Evolutionary conservation across 78 protist species (phyloP), one percentile per base, ranked within the genome.

Genomic region (Emiliania huxleyi): DNA sequence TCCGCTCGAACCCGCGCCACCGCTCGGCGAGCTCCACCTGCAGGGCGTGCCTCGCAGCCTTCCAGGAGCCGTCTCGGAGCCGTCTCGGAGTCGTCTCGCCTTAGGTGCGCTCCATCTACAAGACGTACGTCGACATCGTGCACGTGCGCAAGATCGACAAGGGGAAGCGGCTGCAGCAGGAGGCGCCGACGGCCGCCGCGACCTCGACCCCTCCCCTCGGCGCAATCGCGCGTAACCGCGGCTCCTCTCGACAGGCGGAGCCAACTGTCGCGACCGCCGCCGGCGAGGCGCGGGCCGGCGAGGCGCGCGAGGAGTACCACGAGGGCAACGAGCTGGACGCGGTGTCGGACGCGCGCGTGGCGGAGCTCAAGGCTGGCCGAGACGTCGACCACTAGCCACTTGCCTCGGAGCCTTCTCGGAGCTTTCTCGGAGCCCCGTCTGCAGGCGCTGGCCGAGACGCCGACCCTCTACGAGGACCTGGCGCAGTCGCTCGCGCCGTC

Each of bases 401-500:
- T n/a, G n/a, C n/a, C n/a, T n/a, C n/a, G n/a, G n/a, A n/a, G n/a
- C n/a, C n/a, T n/a, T n/a, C n/a, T n/a, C n/a, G 55, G 55, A 48
- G 55, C 55, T 48, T 11, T 48, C 55, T 48, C 55, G 55, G 23
- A 48, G 55, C 55, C 55, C 71, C 40, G 42, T 0, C n/a, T n/a
- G n/a, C 26, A 91, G 87, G 88, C 56, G 77, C 0, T 94, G 42
- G 43, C 93, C 23, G 26, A 8, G 43, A 71, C 83, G 11, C 96
- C 96, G 0, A 98, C 97, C 94, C 84, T 98, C 52, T 96, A 97
- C 95, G 97, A 97, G 37, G 43, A 93, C 18, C 97, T 99, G 19
- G 92, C 94, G 22, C 69, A 83, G 4, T 93, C 98, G 12, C n/a
- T 98, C 26, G 99, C 99, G 23, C 99, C 99, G 0, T 93, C 97